These are phyloP conservation scores for Wickerhamiella lipophila DNA, from an alignment of 805 yeast species.

Conservation along the genomic window DNA sequence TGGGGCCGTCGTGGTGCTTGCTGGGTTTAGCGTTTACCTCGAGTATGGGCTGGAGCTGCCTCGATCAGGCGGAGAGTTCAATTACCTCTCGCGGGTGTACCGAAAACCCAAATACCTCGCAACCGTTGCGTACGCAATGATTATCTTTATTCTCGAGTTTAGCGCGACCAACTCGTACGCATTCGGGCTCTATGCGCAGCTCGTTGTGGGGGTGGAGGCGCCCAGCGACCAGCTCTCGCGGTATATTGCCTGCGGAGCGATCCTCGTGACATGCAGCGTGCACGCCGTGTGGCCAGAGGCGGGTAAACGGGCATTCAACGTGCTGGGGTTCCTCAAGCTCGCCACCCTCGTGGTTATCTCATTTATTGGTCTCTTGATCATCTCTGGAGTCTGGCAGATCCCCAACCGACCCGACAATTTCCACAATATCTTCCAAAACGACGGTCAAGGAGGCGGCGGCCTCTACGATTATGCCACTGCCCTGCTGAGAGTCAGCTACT, in stretches of 20 bases:
- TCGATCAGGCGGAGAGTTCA: conserved; percentile 56
- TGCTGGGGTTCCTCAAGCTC: conserved; percentile 43
- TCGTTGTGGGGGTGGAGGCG: conserved; percentile 31
- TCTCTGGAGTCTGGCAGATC: conserved; percentile 27
- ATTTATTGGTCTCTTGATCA: conserved; percentile 35
- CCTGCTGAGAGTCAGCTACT: conserved; percentile 44
- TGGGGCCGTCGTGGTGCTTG: conserved; percentile 49
- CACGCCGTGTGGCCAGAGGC: conserved; percentile 39
- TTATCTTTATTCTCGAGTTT: conserved; percentile 45
- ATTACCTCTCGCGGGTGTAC: conserved; percentile 48
- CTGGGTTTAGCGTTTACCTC: conserved; percentile 44
- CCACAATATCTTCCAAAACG: conserved; percentile 30
- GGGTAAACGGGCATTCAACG: conserved; percentile 41
- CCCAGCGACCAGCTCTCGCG: conserved; percentile 32
- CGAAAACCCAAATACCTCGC: conserved; percentile 42
- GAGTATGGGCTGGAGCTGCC: conserved; percentile 58
- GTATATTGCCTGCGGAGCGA: conserved; percentile 37
- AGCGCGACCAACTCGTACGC: conserved; percentile 54
- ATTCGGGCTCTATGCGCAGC: conserved; percentile 46
- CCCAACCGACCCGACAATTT: conserved; percentile 26
- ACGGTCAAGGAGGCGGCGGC: conserved; percentile 32
- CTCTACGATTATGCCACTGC: conserved; percentile 45
- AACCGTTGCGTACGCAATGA: conserved; percentile 39
- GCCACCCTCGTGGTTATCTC: conserved; percentile 40
- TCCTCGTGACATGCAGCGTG: conserved; percentile 32